phyloP scores from a whole-genome alignment of 2,329 filamentous ascomycete species.

The Penicillium verrucosum region DNA sequence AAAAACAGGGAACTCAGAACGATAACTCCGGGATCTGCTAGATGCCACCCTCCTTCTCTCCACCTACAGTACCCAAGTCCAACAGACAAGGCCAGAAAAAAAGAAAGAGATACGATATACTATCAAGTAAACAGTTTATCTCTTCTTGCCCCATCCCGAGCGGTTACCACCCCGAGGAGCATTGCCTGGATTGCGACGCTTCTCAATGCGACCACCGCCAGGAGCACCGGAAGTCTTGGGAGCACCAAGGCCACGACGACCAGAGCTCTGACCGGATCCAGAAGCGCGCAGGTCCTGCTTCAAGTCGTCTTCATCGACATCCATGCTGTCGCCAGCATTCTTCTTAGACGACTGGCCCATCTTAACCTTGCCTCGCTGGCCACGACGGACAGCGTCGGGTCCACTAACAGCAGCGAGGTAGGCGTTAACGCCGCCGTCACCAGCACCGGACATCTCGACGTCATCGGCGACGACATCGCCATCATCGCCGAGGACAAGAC shows the following conservation, averaged over 20 bases:
- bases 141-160: conserved; percentile 12
- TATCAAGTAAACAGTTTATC: not conserved
- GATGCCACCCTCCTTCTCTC: conserved; percentile 3
- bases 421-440: conserved; percentile 51
- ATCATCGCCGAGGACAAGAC: conserved; percentile 42
- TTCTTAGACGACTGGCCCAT: conserved; percentile 49
- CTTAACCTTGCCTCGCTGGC: conserved; percentile 60
- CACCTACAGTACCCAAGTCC: not conserved
- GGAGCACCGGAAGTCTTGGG: conserved; percentile 26
- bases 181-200: conserved; percentile 24
- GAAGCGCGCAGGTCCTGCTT: conserved; percentile 19
- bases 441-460: conserved; percentile 33
- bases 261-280: conserved; percentile 13
- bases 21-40: conserved; percentile 11
- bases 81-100: not conserved
- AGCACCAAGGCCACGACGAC: conserved; percentile 25
- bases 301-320: conserved; percentile 42
- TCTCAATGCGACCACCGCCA: conserved; percentile 26
- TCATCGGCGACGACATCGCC: conserved; percentile 30
- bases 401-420: conserved; percentile 61
- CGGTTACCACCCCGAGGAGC: conserved; percentile 5
- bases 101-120: not conserved
- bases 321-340: conserved; percentile 41
- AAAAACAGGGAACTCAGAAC: not conserved
- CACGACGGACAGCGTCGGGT: conserved; percentile 56